Percentiles rank a stretch among this genome's conserved stretches.
phyloP scores from a whole-genome alignment of 179 eudicot species.

The Carnegiea gigantea region DNA sequence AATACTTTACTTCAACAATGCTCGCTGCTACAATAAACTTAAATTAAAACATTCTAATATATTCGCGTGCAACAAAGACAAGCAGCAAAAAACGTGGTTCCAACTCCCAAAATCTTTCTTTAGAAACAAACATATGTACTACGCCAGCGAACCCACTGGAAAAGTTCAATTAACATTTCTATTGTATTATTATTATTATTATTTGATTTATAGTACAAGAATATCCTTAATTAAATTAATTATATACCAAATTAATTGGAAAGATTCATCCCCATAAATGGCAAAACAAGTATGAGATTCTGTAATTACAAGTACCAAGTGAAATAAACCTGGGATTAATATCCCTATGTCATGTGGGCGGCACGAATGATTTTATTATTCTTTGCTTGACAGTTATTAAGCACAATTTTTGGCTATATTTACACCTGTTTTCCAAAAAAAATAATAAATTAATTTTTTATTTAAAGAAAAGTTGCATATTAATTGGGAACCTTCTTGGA shows the following conservation, averaged over 20 bases:
- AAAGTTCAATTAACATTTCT: not conserved
- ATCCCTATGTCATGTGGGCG: constrained; percentile 13
- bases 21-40: too few species aligned
- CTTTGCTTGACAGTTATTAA: constrained; percentile 13
- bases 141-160: constrained; percentile 4
- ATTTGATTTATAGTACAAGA: not conserved
- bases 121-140: not conserved
- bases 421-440: not conserved
- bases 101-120: not conserved
- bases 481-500: constrained; percentile 10
- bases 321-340: constrained; percentile 1
- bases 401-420: not conserved
- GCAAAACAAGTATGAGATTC: constrained; percentile 20
- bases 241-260: not conserved
- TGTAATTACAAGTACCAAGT: constrained; percentile 4
- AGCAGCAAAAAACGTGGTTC: constrained; percentile 14
- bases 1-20: too few species aligned
- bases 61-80: not conserved
- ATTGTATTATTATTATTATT: not conserved
- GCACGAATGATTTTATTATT: constrained; percentile 19
- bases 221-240: constrained; percentile 2
- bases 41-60: too few species aligned
- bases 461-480: not conserved
- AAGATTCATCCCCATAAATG: constrained; percentile 11
- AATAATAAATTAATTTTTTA: not conserved